Conservation (phyloP, 257 asterid genomes). For the Scutellaria galericulata region DNA sequence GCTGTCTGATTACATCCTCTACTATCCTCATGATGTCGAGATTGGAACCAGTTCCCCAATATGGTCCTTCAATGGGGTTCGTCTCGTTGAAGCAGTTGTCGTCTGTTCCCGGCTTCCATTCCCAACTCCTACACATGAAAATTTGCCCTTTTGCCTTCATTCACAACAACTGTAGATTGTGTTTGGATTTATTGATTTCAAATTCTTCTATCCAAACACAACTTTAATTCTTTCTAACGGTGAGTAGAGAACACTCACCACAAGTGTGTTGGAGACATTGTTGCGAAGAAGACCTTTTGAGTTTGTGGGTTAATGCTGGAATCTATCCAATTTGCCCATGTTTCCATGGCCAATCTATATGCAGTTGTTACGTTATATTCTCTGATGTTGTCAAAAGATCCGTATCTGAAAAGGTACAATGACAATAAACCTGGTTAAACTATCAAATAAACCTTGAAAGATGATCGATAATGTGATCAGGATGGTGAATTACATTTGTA, state of each 20-base stretch:
- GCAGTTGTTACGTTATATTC: slow-evolving; percentile 79
- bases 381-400: slow-evolving; percentile 52
- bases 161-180: no score
- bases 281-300: slow-evolving; percentile 70
- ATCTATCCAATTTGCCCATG: slow-evolving; percentile 85
- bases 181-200: no score
- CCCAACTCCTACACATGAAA: slow-evolving; percentile 78
- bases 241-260: slow-evolving; percentile 50
- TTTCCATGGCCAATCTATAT: slow-evolving; percentile 73
- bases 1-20: slow-evolving; percentile 45
- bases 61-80: slow-evolving; percentile 56
- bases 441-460: no score
- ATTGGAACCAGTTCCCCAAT: slow-evolving; percentile 89
- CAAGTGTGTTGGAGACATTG: slow-evolving; percentile 91
- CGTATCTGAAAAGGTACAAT: slow-evolving; percentile 50
- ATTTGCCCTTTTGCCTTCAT: neutral
- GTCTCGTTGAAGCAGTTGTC: slow-evolving; percentile 87
- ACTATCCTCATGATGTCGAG: slow-evolving; percentile 72
- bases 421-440: neutral
- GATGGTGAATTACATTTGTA: no score
- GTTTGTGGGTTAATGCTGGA: slow-evolving; percentile 51
- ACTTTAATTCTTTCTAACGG: no score
- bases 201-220: no score
- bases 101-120: slow-evolving; percentile 79
- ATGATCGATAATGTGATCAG: no score